Percentiles rank a stretch among this genome's conserved stretches.
Evolutionary conservation across 1,139 yeast genomes (phyloP).

Genomic region (Blastobotrys indianensis): DNA sequence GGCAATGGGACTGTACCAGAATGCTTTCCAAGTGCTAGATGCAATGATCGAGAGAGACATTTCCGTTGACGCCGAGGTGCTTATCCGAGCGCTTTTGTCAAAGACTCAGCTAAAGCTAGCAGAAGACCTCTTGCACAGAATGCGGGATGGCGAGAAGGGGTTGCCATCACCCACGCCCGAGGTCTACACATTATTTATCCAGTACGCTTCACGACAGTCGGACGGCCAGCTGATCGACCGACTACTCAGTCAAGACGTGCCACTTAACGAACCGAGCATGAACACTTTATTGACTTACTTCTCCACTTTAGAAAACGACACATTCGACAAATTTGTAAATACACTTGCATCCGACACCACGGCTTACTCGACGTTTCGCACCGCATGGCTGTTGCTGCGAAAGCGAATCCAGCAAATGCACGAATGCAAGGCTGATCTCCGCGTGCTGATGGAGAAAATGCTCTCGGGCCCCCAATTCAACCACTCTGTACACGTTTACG

Average conservation of each 20-base stretch:
- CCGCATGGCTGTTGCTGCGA: conserved; percentile 24
- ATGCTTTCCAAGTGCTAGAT: conserved; percentile 24
- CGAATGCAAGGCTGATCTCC: conserved; percentile 9
- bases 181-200: conserved; percentile 25
- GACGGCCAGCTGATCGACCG: conserved; percentile 17
- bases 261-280: conserved; percentile 1
- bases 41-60: conserved; percentile 24
- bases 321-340: conserved; percentile 5
- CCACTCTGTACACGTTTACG: conserved; percentile 22
- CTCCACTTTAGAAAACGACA: conserved; percentile 14
- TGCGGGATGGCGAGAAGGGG: conserved; percentile 17
- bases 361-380: conserved; percentile 6
- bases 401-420: conserved; percentile 15
- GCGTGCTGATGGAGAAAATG: conserved; percentile 19
- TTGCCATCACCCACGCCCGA: conserved; percentile 19
- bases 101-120: conserved; percentile 20
- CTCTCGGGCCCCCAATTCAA: conserved; percentile 17
- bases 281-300: conserved; percentile 3
- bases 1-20: conserved; percentile 21
- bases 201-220: conserved; percentile 23
- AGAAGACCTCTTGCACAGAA: conserved; percentile 16
- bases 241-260: conserved; percentile 15
- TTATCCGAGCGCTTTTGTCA: conserved; percentile 22
- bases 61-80: conserved; percentile 17
- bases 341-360: neutral